phyloP scores from a whole-genome alignment of 1,139 yeast species.

The Candida labiduridarum region DNA sequence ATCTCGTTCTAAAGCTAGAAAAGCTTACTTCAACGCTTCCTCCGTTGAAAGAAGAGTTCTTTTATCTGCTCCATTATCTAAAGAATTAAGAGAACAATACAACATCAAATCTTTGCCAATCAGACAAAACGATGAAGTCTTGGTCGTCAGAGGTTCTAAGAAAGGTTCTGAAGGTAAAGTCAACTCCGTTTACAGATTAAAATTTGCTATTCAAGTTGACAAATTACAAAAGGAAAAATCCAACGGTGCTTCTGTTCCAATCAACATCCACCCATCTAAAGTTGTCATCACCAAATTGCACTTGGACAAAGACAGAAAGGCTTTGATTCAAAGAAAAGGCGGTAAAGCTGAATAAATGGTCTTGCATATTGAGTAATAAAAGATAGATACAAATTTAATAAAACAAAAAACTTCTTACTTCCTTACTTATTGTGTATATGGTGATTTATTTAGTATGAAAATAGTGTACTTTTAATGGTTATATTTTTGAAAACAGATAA shows the following conservation, averaged over 20 bases:
- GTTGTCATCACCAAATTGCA: slow-evolving; percentile 98
- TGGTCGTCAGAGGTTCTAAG: slow-evolving; percentile 97
- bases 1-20: slow-evolving; percentile 99
- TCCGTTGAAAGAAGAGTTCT: slow-evolving; percentile 94
- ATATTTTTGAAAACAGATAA: slow-evolving; percentile 5
- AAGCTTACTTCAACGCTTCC: slow-evolving; percentile 99
- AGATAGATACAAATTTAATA: not conserved
- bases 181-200: slow-evolving; percentile 98
- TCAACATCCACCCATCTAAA: slow-evolving; percentile 98
- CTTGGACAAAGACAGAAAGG: slow-evolving; percentile 99
- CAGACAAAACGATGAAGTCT: slow-evolving; percentile 97
- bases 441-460: slow-evolving; percentile 6
- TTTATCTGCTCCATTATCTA: slow-evolving; percentile 98
- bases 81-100: slow-evolving; percentile 98
- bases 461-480: slow-evolving; percentile 7
- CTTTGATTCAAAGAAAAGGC: slow-evolving; percentile 70
- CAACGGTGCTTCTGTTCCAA: slow-evolving; percentile 97
- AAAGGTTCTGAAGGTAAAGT: slow-evolving; percentile 99
- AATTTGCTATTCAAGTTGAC: slow-evolving; percentile 95
- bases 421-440: slow-evolving; percentile 2
- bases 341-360: slow-evolving; percentile 35
- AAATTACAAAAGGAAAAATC: slow-evolving; percentile 98
- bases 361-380: slow-evolving; percentile 1
- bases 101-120: slow-evolving; percentile 95
- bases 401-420: not conserved